phyloP scores from a whole-genome alignment of 805 yeast species.

The Myxozyma neglecta region DNA sequence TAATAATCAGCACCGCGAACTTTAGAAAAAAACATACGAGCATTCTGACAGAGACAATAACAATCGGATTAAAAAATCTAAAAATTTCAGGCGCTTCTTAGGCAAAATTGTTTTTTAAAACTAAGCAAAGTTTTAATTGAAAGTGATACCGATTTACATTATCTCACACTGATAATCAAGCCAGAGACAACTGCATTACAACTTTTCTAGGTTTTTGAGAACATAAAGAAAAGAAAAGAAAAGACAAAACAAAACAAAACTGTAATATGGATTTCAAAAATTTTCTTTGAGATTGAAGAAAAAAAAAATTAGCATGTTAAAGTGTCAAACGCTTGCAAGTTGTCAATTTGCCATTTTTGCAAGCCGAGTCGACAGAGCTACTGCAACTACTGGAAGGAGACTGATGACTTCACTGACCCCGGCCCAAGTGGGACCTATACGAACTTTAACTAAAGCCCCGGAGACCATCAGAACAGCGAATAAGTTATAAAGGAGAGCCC shows the following conservation, averaged over 20 bases:
- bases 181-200: background rate
- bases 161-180: no score
- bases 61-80: no score
- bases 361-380: conserved; percentile 9
- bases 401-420: conserved; percentile 26
- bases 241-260: background rate
- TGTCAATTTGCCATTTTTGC: background rate
- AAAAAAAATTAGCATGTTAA: no score
- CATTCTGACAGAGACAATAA: no score
- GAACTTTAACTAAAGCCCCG: conserved; percentile 24
- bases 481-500: conserved; percentile 19
- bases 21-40: no score
- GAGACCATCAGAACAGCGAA: conserved; percentile 22
- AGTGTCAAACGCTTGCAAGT: no score
- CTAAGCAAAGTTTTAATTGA: no score
- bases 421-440: conserved; percentile 25
- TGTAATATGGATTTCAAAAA: background rate
- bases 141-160: no score
- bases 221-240: background rate
- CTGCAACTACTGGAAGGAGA: conserved; percentile 18
- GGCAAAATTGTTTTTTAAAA: no score
- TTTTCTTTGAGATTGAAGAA: no score
- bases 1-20: no score
- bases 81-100: no score
- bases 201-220: background rate